Conservation (phyloP, 2,329 filamentous ascomycete species). For the Periconia sp. region DNA sequence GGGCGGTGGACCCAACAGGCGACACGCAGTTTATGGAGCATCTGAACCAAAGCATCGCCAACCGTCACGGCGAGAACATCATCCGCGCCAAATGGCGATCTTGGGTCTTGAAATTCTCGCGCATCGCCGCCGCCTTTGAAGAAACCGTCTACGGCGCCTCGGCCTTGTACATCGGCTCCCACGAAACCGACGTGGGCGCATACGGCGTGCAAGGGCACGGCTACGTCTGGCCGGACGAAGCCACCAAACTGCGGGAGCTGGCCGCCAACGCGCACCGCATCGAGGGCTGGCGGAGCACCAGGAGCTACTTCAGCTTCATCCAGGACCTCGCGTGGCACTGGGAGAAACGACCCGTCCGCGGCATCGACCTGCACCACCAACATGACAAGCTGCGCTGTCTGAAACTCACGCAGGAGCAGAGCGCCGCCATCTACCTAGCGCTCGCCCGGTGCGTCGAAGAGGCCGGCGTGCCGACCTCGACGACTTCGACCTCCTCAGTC, state of each 20-base stretch:
- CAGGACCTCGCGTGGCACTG: conserved; percentile 54
- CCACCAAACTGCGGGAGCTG: conserved; percentile 78
- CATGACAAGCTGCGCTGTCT: conserved; percentile 87
- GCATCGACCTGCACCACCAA: conserved; percentile 87
- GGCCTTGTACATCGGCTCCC: conserved; percentile 80
- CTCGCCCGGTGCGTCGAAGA: conserved; percentile 71
- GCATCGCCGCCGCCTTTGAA: conserved; percentile 90
- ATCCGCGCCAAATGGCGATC: conserved; percentile 91
- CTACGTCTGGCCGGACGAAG: conserved; percentile 91
- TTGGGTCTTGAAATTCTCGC: conserved; percentile 92
- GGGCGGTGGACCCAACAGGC: conserved; percentile 70
- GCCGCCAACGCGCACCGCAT: conserved; percentile 90
- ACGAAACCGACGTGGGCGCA: conserved; percentile 56
- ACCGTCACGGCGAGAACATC: conserved; percentile 81
- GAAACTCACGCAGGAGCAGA: conserved; percentile 73
- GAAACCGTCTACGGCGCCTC: conserved; percentile 93
- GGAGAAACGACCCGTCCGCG: conserved; percentile 64
- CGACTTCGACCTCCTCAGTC: conserved; percentile 18
- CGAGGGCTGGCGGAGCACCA: conserved; percentile 93
- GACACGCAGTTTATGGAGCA: conserved; percentile 88
- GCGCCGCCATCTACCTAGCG: conserved; percentile 81
- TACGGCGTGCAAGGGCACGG: conserved; percentile 76
- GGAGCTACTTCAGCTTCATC: conserved; percentile 94
- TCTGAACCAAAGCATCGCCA: conserved; percentile 78
- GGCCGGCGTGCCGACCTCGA: conserved; percentile 23